Percentiles rank a stretch among this genome's conserved stretches.
These are phyloP conservation scores for Elaeagnus macrophylla DNA, from an alignment of 306 rosid species.

Conservation along the genomic window DNA sequence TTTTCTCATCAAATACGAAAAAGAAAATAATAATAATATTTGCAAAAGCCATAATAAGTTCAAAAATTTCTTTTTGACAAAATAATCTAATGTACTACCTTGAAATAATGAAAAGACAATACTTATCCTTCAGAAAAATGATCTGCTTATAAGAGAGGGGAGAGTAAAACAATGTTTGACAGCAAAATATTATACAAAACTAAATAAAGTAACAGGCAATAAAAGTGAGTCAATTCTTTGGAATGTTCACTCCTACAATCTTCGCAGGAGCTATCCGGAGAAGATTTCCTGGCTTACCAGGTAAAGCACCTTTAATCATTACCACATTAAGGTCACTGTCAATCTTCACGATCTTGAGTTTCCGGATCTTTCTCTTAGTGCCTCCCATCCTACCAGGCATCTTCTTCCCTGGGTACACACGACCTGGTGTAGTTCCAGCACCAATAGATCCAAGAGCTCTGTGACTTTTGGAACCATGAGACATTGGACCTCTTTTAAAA, in stretches of 20 bases:
- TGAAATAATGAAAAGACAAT: neutral
- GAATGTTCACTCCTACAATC: constrained; percentile 92
- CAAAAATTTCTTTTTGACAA: too few species aligned
- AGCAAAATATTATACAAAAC: neutral
- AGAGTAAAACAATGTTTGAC: neutral
- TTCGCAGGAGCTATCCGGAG: constrained; percentile 85
- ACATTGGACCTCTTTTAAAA: constrained; percentile 82
- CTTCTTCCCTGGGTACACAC: constrained; percentile 87
- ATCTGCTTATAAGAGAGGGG: neutral
- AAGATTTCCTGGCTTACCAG: constrained; percentile 96
- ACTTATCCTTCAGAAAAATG: neutral
- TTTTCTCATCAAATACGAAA: too few species aligned
- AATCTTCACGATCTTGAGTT: constrained; percentile 86
- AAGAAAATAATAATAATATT: too few species aligned
- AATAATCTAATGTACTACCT: neutral
- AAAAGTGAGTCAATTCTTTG: constrained; percentile 39
- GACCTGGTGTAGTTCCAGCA: constrained; percentile 92
- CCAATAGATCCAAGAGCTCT: constrained; percentile 88
- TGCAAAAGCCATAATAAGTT: too few species aligned
- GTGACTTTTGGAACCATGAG: constrained; percentile 95
- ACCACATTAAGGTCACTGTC: constrained; percentile 79
- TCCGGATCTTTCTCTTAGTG: constrained; percentile 70
- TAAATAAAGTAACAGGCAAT: neutral
- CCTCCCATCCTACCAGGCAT: constrained; percentile 99
- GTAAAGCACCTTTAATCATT: constrained; percentile 89